Percentiles rank a stretch among this genome's conserved stretches.
phyloP scores from a whole-genome alignment of 352 stramenopile genomes.

The Globisporangium alternatum region DNA sequence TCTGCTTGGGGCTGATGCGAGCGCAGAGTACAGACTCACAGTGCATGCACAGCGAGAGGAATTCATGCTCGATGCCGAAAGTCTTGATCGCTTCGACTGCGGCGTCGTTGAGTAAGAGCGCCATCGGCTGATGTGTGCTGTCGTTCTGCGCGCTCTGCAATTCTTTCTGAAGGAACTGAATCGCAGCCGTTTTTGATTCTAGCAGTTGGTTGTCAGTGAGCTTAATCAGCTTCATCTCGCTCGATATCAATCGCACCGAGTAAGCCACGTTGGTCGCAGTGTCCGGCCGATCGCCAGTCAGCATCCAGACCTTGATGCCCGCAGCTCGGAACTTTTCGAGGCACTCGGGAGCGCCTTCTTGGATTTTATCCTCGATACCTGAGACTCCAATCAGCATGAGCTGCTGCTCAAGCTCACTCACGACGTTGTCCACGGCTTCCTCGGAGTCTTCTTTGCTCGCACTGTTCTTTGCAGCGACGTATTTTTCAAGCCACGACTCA shows the following conservation, averaged over 20 bases:
- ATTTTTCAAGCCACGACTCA: slow-evolving; percentile 38
- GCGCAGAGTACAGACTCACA: slow-evolving; percentile 95
- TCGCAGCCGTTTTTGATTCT: slow-evolving; percentile 17
- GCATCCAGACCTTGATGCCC: slow-evolving; percentile 77
- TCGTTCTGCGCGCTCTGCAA: slow-evolving; percentile 14
- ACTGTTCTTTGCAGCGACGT: slow-evolving; percentile 20
- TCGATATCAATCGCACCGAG: slow-evolving; percentile 45
- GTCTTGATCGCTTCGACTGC: slow-evolving; percentile 42
- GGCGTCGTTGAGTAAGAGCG: slow-evolving; percentile 48
- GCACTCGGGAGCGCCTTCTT: slow-evolving; percentile 50
- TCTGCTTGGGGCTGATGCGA: slow-evolving; percentile 96
- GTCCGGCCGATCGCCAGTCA: slow-evolving; percentile 61
- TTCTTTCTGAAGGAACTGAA: slow-evolving; percentile 29
- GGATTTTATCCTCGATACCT: slow-evolving; percentile 70
- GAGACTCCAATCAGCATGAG: slow-evolving; percentile 53
- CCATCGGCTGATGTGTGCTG: slow-evolving; percentile 7
- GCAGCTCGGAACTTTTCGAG: slow-evolving; percentile 57
- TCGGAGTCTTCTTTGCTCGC: slow-evolving; percentile 21
- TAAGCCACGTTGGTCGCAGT: slow-evolving; percentile 66
- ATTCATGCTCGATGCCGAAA: slow-evolving; percentile 38
- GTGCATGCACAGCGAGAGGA: slow-evolving; percentile 54
- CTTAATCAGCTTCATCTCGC: slow-evolving; percentile 50
- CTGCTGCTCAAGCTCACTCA: slow-evolving; percentile 44
- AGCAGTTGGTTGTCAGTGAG: slow-evolving; percentile 29
- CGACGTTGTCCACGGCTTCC: slow-evolving; percentile 28